Evolutionary conservation across 2,329 filamentous ascomycete genomes (phyloP).

Genomic region (Monosporascus sp.): DNA sequence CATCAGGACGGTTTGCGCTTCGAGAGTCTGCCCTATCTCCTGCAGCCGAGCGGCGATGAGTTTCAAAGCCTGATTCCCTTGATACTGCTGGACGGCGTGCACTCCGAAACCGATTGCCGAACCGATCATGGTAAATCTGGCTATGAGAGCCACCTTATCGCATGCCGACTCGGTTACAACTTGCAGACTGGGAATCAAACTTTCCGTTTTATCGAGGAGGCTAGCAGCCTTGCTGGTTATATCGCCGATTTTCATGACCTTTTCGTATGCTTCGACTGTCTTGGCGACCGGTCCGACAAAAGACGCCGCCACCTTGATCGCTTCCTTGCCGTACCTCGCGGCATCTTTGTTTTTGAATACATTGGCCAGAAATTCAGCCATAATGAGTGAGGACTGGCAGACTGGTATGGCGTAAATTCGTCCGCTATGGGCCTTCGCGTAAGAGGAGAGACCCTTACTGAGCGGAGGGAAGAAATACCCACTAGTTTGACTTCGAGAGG

Average conservation of each 20-base stretch:
- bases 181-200: constrained; percentile 28
- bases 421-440: not conserved
- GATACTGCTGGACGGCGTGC: constrained; percentile 30
- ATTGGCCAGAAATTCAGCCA: not conserved
- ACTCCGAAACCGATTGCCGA: constrained; percentile 26
- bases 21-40: constrained; percentile 26
- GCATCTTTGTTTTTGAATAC: not conserved
- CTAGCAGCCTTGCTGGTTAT: not conserved
- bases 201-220: constrained; percentile 2
- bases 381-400: not conserved
- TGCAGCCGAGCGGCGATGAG: constrained; percentile 30
- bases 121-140: constrained; percentile 26
- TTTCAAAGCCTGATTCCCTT: constrained; percentile 29
- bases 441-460: not conserved
- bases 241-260: not conserved
- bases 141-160: constrained; percentile 26
- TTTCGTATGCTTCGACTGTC: constrained; percentile 1
- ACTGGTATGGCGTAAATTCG: not conserved
- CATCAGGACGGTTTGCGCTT: constrained; percentile 30
- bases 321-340: not conserved
- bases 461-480: not conserved
- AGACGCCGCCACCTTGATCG: not conserved
- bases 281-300: not conserved
- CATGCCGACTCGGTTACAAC: constrained; percentile 29
- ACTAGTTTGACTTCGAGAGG: not conserved